Conservation (phyloP, 1,284 basidiomycete species). For the Cutaneotrichosporon daszewskae region DNA sequence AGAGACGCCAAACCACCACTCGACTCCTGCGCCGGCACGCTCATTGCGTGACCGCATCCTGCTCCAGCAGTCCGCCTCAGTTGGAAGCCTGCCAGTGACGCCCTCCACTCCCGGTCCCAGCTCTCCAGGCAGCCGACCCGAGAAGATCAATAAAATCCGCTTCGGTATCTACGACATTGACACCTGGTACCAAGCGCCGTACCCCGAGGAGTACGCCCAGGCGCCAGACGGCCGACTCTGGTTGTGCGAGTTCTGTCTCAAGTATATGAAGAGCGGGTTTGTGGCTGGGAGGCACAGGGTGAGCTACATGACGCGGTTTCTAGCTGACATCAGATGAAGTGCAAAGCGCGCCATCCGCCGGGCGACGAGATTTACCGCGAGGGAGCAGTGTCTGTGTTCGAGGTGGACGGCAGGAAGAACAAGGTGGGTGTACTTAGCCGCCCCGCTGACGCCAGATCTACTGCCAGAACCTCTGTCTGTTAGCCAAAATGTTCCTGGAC, state of each 20-base stretch:
- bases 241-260: slow-evolving; percentile 97
- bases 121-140: slow-evolving; percentile 10
- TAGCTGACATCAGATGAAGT: slow-evolving; percentile 65
- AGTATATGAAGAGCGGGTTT: slow-evolving; percentile 96
- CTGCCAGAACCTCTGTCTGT: slow-evolving; percentile 96
- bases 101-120: slow-evolving; percentile 2
- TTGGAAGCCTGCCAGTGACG: slow-evolving; percentile 8
- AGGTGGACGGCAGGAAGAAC: slow-evolving; percentile 96
- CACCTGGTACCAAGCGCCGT: slow-evolving; percentile 98
- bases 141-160: slow-evolving; percentile 72
- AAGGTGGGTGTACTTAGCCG: slow-evolving; percentile 49
- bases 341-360: slow-evolving; percentile 89
- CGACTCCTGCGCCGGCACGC: slow-evolving; percentile 15
- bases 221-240: slow-evolving; percentile 89
- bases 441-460: slow-evolving; percentile 60
- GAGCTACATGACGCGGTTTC: slow-evolving; percentile 33
- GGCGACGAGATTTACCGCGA: slow-evolving; percentile 98
- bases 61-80: slow-evolving; percentile 26
- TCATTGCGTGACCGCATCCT: slow-evolving; percentile 40
- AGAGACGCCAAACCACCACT: slow-evolving; percentile 10
- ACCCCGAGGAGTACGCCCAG: slow-evolving; percentile 93
- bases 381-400: slow-evolving; percentile 81
- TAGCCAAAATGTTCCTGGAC: slow-evolving; percentile 98
- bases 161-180: slow-evolving; percentile 94
- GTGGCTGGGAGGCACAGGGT: slow-evolving; percentile 81